Evolutionary conservation across 371 early-diverging fungal genomes (phyloP).

Genomic region (Nematocida parisii): DNA sequence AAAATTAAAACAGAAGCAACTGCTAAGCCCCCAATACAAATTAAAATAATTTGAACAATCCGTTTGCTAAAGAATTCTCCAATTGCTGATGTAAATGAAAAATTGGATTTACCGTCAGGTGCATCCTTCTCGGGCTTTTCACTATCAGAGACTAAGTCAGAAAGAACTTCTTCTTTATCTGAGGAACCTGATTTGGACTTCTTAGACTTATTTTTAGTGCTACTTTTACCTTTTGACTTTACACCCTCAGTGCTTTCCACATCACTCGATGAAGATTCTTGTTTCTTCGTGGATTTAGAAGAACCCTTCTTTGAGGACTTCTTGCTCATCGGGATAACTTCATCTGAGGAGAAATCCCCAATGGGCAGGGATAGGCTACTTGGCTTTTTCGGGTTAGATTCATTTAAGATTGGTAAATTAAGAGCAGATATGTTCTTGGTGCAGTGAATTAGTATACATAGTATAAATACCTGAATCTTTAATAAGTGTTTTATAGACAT

Average conservation of each 20-base stretch:
- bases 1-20: not conserved
- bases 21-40: not conserved
- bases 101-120: not conserved
- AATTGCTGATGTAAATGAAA: not conserved
- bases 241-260: not conserved
- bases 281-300: not conserved
- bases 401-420: too few relatives aligned
- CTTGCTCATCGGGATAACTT: not conserved
- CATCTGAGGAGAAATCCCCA: too few relatives aligned
- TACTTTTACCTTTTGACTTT: not conserved
- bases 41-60: not conserved
- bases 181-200: not conserved
- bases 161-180: not conserved
- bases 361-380: too few relatives aligned
- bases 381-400: too few relatives aligned
- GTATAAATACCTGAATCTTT: too few relatives aligned
- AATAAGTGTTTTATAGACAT: too few relatives aligned
- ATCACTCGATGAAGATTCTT: not conserved
- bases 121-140: not conserved
- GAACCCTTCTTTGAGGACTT: not conserved
- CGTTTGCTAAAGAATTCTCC: not conserved
- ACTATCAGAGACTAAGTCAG: not conserved
- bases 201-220: conserved; percentile 13
- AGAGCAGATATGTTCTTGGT: too few relatives aligned
- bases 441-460: too few relatives aligned